Percentiles rank a stretch among this genome's conserved stretches.
Conservation (phyloP, 1,284 basidiomycete genomes). For the Cerrena zonata region DNA sequence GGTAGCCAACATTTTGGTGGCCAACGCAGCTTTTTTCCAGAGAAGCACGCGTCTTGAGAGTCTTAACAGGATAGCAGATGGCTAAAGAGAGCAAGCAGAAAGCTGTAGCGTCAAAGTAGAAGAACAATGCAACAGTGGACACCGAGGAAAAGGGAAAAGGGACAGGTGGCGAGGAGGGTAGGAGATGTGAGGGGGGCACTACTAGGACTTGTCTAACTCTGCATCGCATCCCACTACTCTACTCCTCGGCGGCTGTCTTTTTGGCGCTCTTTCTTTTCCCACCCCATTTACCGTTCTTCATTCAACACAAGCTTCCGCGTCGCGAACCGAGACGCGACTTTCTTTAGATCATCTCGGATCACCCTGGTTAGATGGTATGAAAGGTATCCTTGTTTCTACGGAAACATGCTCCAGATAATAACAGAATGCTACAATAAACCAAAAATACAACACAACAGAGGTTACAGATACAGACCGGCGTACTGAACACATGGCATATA, state of each 20-base stretch:
- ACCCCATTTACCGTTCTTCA: not conserved
- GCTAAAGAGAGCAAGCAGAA: too few species aligned
- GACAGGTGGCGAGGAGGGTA: not conserved
- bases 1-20: constrained; percentile 49
- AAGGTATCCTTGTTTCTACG: too few species aligned
- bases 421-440: too few species aligned
- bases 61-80: not conserved
- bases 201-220: not conserved
- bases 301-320: not conserved
- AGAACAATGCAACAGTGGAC: not conserved
- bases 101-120: too few species aligned
- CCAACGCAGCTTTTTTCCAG: not conserved
- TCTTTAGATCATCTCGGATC: too few species aligned
- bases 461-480: not conserved
- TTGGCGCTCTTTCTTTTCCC: not conserved
- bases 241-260: not conserved
- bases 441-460: too few species aligned
- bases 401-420: too few species aligned
- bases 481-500: too few species aligned
- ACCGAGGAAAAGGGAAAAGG: not conserved
- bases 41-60: not conserved
- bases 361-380: too few species aligned
- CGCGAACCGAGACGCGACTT: not conserved
- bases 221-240: not conserved
- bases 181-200: not conserved